These are phyloP conservation scores for Tetrapisispora phaffii DNA, from an alignment of 805 yeast genomes.

Conservation along the genomic window DNA sequence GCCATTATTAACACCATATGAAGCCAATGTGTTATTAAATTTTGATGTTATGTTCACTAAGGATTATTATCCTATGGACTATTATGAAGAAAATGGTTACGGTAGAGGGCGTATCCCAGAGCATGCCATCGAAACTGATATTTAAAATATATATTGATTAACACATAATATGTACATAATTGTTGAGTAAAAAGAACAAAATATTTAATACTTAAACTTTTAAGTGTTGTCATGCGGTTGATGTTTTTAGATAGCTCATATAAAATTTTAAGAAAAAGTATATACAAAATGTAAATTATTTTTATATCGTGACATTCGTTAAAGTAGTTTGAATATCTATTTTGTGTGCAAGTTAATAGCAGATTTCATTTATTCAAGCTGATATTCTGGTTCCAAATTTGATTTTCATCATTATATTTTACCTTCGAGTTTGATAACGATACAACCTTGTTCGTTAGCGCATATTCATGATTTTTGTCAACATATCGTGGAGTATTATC, in stretches of 20 bases:
- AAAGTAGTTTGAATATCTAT: neutral
- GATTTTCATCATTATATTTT: neutral
- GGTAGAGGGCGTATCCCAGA: constrained; percentile 75
- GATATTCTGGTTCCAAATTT: neutral
- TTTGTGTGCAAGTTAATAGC: neutral
- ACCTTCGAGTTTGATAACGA: neutral
- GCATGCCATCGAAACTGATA: constrained; percentile 11
- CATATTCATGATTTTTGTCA: neutral
- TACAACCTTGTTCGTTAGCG: neutral
- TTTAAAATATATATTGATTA: neutral
- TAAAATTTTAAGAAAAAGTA: too few species aligned
- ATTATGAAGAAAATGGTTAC: constrained; percentile 80
- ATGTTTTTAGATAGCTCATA: too few species aligned
- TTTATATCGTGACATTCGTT: neutral
- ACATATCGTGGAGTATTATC: neutral
- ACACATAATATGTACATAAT: too few species aligned
- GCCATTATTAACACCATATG: constrained; percentile 91
- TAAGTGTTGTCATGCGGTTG: too few species aligned
- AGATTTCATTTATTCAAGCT: neutral
- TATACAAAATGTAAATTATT: neutral
- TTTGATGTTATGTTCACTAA: constrained; percentile 58
- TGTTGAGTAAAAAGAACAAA: too few species aligned
- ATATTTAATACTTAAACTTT: too few species aligned
- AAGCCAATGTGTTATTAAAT: constrained; percentile 80
- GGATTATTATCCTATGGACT: constrained; percentile 87